Evolutionary conservation across 352 stramenopile genomes (phyloP), one percentile per base, ranked within the genome.

Genomic region (Phytophthora capsici): DNA sequence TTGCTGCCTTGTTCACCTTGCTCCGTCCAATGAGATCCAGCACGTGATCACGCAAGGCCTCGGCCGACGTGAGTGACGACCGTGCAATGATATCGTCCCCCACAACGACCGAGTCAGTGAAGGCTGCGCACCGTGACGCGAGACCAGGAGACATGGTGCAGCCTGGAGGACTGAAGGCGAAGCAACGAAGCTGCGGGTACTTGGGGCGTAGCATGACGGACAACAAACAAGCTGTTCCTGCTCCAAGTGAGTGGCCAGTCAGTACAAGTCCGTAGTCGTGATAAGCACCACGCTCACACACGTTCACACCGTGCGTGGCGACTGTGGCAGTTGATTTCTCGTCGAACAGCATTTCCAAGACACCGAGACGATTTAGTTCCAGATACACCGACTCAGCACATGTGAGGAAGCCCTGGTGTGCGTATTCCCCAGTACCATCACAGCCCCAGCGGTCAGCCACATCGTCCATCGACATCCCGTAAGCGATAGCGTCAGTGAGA

Each of bases 301-400:
- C 60, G 46, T 94, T 93, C 2, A 96, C 66, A 26, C 73, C 67
- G 32, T 83, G 71, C 8, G 69, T 73, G 0, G 78, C 78, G 44
- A 93, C 72, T 0, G 73, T 57, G 2, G 77, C 63, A 12, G 63
- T 74, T 8, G 80, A 79, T 19, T 91, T 52, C 23, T 83, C 66
- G 30, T 96, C 74, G 44, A 94, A 90, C 10, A 96, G 80, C 88
- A 96, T 96, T n/a, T 92, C 76, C n/a, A 96, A 57, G 14, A 95
- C 71, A 5, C 79, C 77, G 1, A 94, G 70, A 16, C 82, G 82
- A 51, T 84, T 79, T 28, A 96, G 65, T 47, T 96, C 86, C 22
- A 90, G 59, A 69, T 90, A 91, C 4, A 93, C 60, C 1, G 78
- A 77, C 49, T 93, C 84, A 6, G 86, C 88, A 51, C 79, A 91